A percentile compares a stretch with the other conserved stretches of the same genome.
Conservation (phyloP, 2,329 filamentous ascomycete genomes). For the Diaporthe capsici region DNA sequence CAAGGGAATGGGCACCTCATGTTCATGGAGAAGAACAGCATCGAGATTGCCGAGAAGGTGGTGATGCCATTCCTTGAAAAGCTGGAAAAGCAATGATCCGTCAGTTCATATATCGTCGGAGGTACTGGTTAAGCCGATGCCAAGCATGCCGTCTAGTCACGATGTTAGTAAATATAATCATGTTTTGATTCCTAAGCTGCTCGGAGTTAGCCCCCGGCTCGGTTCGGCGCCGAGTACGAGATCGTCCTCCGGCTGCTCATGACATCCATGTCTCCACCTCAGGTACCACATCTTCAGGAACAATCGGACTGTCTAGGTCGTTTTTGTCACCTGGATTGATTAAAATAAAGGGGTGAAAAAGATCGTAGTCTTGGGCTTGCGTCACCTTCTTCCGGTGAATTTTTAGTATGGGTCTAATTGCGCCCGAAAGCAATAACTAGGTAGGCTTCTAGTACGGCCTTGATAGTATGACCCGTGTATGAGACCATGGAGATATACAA, state of each 20-base stretch:
- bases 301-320: background rate
- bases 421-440: background rate
- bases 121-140: background rate
- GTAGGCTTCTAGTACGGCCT: background rate
- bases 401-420: background rate
- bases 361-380: background rate
- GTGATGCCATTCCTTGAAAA: background rate
- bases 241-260: background rate
- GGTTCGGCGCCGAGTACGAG: background rate
- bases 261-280: background rate
- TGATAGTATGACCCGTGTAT: background rate
- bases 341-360: background rate
- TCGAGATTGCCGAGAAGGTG: constrained; percentile 49
- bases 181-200: background rate
- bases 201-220: background rate
- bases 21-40: constrained; percentile 64
- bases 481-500: background rate
- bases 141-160: background rate
- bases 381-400: background rate
- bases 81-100: constrained; percentile 6
- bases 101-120: background rate
- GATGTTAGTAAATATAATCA: background rate
- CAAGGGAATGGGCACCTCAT: constrained; percentile 63
- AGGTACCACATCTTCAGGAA: background rate
- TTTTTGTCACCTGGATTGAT: background rate